Evolutionary conservation across 768 basidiomycete species (phyloP), one percentile per base, ranked within the genome.

Genomic region (Pisolithus marmoratus): DNA sequence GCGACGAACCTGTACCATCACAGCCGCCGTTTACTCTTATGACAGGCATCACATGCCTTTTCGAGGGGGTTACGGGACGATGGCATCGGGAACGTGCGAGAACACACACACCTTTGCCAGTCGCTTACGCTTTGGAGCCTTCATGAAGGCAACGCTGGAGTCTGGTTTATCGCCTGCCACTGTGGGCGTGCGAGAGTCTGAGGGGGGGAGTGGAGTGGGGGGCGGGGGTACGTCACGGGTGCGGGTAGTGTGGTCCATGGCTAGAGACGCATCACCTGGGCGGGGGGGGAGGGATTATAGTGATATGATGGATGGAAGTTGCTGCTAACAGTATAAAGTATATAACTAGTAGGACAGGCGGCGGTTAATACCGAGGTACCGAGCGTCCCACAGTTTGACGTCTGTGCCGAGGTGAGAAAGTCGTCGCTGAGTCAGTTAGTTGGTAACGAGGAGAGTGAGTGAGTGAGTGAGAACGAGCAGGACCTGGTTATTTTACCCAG

Each of bases 21-120:
- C 88, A 90, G 45, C 88, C n/a, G 81, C 23, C 89, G 81, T 64
- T 91, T 91, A 70, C 82, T 84, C 67, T 86, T 88, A 64, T 91
- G 90, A 65, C 89, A 91, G 49, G 85, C 84, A 67, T 89, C 85
- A 68, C 89, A 90, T 46, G 89, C 78, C 78, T 79, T 52, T 31
- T n/a, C 45, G 46, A 41, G 45, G 29, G 9, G 50, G 23, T 49
- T 14, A 27, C 38, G 37, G 50, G 46, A 45, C 41, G 23, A 19
- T 38, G 23, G 20, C 11, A 27, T 24, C 24, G 48, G 20, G 17
- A 23, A 20, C 40, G 46, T 9, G 31, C 15, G 31, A 23, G 27
- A 48, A 29, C 23, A 38, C 20, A 56, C 66, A 41, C 44, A 75
- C 78, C 74, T 79, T 79, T 54, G 76, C 75, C 8, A 79, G 70